phyloP scores from a whole-genome alignment of 208 protist species.

The Trypanosoma boissoni region DNA sequence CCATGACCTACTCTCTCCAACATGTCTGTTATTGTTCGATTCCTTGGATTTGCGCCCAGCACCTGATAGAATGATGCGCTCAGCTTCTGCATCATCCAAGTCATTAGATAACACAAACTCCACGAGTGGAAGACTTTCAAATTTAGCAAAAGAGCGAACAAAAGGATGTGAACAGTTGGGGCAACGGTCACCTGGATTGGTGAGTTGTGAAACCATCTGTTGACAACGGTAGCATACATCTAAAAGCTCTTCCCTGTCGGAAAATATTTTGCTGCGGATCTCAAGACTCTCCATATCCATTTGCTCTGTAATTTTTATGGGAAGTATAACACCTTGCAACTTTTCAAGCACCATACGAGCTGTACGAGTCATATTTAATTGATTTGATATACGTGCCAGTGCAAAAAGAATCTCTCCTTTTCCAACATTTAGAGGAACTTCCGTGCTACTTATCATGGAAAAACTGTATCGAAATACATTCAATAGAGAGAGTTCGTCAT shows the following conservation, averaged over 20 bases:
- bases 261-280: slow-evolving; percentile 83
- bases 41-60: slow-evolving; percentile 36
- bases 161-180: slow-evolving; percentile 92
- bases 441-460: slow-evolving; percentile 45
- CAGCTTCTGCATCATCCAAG: slow-evolving; percentile 84
- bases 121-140: slow-evolving; percentile 93
- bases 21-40: slow-evolving; percentile 22
- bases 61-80: slow-evolving; percentile 73
- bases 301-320: slow-evolving; percentile 81
- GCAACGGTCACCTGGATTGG: slow-evolving; percentile 81
- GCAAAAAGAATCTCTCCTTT: slow-evolving; percentile 87
- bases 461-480: slow-evolving; percentile 84
- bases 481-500: slow-evolving; percentile 85
- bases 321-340: slow-evolving; percentile 84
- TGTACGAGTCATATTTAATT: slow-evolving; percentile 90
- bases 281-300: slow-evolving; percentile 89
- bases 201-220: slow-evolving; percentile 83
- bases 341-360: slow-evolving; percentile 86
- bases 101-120: slow-evolving; percentile 90
- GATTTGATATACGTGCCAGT: slow-evolving; percentile 76
- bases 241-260: slow-evolving; percentile 89
- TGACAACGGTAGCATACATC: slow-evolving; percentile 92
- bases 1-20: slow-evolving; percentile 44
- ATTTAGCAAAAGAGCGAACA: slow-evolving; percentile 89
- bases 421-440: slow-evolving; percentile 87